These are phyloP conservation scores for Nitzschia sp. DNA, from an alignment of 108 stramenopile genomes.

Conservation along the genomic window DNA sequence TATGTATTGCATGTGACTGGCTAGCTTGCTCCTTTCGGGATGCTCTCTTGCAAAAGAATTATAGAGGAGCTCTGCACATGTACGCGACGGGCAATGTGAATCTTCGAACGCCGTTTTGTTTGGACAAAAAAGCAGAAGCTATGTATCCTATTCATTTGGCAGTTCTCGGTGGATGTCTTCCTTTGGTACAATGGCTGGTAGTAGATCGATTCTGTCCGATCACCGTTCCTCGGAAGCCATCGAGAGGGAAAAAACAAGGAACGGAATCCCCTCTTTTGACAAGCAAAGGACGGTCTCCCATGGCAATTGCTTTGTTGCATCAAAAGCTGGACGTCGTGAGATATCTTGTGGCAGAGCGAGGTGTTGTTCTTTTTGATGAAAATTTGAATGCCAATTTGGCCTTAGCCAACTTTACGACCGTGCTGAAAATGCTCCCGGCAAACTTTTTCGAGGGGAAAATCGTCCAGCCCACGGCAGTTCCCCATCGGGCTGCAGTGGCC, in stretches of 20 bases:
- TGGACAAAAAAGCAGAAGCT: conserved; percentile 20
- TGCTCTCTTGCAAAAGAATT: conserved; percentile 46
- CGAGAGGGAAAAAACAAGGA: conserved; percentile 14
- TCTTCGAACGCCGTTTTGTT: conserved; percentile 47
- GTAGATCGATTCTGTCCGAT: conserved; percentile 42
- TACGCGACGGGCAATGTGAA: conserved; percentile 64
- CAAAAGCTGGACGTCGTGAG: conserved; percentile 48
- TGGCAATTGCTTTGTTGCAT: conserved; percentile 52
- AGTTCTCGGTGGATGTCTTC: conserved; percentile 41
- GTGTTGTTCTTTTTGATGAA: conserved; percentile 46
- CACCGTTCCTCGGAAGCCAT: conserved; percentile 8
- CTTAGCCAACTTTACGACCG: conserved; percentile 21
- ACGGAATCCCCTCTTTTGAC: conserved; percentile 40
- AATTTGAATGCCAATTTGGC: conserved; percentile 17
- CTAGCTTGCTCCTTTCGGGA: conserved; percentile 40
- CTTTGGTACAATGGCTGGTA: conserved; percentile 52
- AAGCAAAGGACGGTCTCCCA: conserved; percentile 53
- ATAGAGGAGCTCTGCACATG: conserved; percentile 37
- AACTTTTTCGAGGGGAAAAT: conserved; percentile 18
- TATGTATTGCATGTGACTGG: conserved; percentile 51
- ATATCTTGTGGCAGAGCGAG: conserved; percentile 54
- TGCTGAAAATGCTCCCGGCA: conserved; percentile 20
- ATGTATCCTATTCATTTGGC: conserved; percentile 60
- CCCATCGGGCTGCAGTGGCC: not conserved
- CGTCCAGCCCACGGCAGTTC: conserved; percentile 7